Evolutionary conservation across 805 yeast genomes (phyloP).

Genomic region (Babjeviella inositovora): DNA sequence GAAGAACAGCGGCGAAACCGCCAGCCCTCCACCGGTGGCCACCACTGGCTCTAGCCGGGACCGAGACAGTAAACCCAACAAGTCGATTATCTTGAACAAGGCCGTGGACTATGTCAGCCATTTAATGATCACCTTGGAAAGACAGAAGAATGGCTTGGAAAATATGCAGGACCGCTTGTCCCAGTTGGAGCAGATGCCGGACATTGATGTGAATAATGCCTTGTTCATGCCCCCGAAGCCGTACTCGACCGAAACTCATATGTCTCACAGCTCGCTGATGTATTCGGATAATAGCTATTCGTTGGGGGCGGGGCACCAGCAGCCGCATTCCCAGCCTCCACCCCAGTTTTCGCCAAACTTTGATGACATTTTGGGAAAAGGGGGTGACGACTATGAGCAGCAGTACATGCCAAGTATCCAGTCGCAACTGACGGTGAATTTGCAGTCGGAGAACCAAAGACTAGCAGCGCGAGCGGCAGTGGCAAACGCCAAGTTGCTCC

Average conservation of each 20-base stretch:
- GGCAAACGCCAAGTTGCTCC: too few relatives aligned
- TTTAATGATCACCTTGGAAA: slow-evolving; percentile 39
- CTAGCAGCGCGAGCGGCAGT: too few relatives aligned
- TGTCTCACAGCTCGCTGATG: too few relatives aligned
- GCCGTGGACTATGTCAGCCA: slow-evolving; percentile 70
- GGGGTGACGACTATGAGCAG: neutral
- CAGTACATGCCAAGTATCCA: too few relatives aligned
- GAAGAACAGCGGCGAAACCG: slow-evolving; percentile 9
- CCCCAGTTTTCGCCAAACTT: neutral
- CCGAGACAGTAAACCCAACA: slow-evolving; percentile 67
- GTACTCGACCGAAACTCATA: slow-evolving; percentile 3
- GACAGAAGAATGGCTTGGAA: slow-evolving; percentile 32
- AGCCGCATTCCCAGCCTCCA: slow-evolving; percentile 1
- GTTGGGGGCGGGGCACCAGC: neutral
- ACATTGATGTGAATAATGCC: too few relatives aligned
- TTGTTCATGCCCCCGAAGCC: too few relatives aligned
- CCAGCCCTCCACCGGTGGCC: slow-evolving; percentile 7
- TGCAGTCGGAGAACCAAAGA: too few relatives aligned
- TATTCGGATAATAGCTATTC: too few relatives aligned
- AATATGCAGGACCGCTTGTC: slow-evolving; percentile 15
- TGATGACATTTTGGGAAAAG: too few relatives aligned
- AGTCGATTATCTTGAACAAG: slow-evolving; percentile 59
- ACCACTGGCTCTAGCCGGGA: too few relatives aligned
- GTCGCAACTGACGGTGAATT: too few relatives aligned
- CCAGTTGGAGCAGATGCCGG: slow-evolving; percentile 4